Base-by-base conservation (phyloP, 2,329 filamentous ascomycete species). In the Fusarium albosuccineum region DNA sequence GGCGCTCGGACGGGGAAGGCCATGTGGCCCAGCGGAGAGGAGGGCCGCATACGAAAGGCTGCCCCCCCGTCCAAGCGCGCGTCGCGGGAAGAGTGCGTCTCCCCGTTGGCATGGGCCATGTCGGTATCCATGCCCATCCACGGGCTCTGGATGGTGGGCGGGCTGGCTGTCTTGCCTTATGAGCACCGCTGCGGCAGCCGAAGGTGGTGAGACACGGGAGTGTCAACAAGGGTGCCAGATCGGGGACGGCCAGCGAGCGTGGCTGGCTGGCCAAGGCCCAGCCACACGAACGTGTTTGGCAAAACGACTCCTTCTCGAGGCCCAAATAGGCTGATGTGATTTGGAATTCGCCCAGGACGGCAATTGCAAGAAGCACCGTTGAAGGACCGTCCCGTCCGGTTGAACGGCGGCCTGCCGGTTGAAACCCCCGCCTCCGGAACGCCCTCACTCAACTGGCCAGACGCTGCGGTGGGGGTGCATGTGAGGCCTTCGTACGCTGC, bases 171-270 rank as follows among this genome's bases (percentile, higher is more conserved):
- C 66, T 72, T 64, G 70, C 68, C 70, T 71, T 73, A 68, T 68
- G 62, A 49, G 61, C 60, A 66, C 64, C 57, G 45, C 51, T 61
- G 51, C 44, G 44, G 46, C 45, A 60, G 53, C 46, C 40, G 26
- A 54, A 58, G 33, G 42, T 70, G 62, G 71, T 73, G 71, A 73
- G 71, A 73, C 71, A 73, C 71, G 71, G 71, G 71, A 73, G 71
- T 73, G 71, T 73, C 71, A 73, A 71, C 71, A 39, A 62, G 70
- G 71, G 64, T 70, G 59, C 64, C 45, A 73, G 65, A 73, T 73
- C 70, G 58, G 57, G 48, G 48, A 45, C 44, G 45, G 36, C 34
- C 49, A 56, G 44, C 30, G 44, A 46, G 9, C 26, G 49, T 52
- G 59, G 49, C 60, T 61, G 53, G 60, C 39, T 39, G 39, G 37